Base-by-base conservation (phyloP, 202 grass and related monocot species). In the Carex sylvatica region DNA sequence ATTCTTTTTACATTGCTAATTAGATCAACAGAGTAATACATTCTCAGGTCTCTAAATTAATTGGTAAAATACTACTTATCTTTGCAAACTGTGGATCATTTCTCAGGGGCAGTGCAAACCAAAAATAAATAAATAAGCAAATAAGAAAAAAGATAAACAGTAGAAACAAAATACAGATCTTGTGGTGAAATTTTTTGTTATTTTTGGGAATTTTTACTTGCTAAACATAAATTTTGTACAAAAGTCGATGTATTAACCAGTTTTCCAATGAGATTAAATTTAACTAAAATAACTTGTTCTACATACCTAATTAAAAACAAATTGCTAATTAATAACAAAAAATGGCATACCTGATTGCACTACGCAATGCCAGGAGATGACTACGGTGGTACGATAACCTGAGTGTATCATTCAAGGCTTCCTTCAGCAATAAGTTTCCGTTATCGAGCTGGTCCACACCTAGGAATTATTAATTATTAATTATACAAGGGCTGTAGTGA, bases 391-490 rank as follows among this genome's bases (percentile, higher is more conserved):
- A 87, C 1, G 23, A 49, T 23, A 83, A 31, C 51, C 85, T 87
- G 69, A 64, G n/a, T 13, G 35, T 56, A 46, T 87, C 85, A 60
- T 61, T 82, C 26, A 83, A 58, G 12, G 68, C 59, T 28, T 87
- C 85, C 16, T 56, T 46, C 2, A 70, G 12, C 4, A 61, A 8
- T 66, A 16, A 53, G 22, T 55, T 82, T 42, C 8, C 52, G 31
- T 76, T 67, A 22, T 5, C 28, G 10, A 76, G 30, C 18, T 81
- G 23, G 0, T 66, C 52, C 5, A 77, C 33, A 28, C 79, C 79
- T 82, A 35, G 49, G 23, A 67, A 71, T n/a, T 28, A 85, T 16
- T n/a, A 18, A 70, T 70, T 44, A 47, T 44, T 13, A 49, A 49
- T 46, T 44, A 44, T 52, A 33, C 14, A 15, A 58, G 2, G 22